Conservation (phyloP, 2,329 filamentous ascomycete genomes). For the Penicillium psychrosexuale region DNA sequence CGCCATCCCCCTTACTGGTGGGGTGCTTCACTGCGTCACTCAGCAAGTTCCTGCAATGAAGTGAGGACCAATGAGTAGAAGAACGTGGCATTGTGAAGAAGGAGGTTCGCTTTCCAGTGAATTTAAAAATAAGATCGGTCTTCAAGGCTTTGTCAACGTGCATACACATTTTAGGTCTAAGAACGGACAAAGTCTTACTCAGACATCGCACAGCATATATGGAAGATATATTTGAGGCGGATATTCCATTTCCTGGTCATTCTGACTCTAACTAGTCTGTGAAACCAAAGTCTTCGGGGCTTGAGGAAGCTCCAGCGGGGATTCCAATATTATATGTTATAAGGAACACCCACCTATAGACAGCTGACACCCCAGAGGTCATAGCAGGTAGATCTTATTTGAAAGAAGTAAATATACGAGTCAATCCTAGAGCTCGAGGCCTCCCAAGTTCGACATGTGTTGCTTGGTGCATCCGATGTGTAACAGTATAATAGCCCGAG, state of each 20-base stretch:
- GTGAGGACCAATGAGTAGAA: neutral
- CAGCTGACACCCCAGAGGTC: neutral
- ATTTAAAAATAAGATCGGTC: neutral
- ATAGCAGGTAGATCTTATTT: too few relatives aligned
- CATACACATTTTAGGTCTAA: neutral
- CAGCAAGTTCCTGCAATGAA: conserved; percentile 22
- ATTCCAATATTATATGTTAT: neutral
- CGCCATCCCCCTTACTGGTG: conserved; percentile 27
- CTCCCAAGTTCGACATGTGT: neutral
- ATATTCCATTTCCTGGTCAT: neutral
- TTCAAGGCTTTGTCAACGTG: neutral
- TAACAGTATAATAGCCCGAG: neutral
- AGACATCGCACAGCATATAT: neutral
- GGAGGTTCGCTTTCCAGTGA: neutral
- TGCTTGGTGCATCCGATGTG: neutral
- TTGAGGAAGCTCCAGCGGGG: neutral
- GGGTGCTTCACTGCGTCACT: conserved; percentile 31
- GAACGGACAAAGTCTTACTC: neutral
- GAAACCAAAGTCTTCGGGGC: neutral
- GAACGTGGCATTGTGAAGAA: neutral
- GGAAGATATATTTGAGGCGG: neutral
- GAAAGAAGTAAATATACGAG: neutral
- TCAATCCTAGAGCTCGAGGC: neutral
- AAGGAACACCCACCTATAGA: neutral
- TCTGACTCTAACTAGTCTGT: neutral